Evolutionary conservation across 371 early-diverging fungal species (phyloP), one percentile per base, ranked within the genome.

Genomic region (Lichtheimia corymbifera): DNA sequence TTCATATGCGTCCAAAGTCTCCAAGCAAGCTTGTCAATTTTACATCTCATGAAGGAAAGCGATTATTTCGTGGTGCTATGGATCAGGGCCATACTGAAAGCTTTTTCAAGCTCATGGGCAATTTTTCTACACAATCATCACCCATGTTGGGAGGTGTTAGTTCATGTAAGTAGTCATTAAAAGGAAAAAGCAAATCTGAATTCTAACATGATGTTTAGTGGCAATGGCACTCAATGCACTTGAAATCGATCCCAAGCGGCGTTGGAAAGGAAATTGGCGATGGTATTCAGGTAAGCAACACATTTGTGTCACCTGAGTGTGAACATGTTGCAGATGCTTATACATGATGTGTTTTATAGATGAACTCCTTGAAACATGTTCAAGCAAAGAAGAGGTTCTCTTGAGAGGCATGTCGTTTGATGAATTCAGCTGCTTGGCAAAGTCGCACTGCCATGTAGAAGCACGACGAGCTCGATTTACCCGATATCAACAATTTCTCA

Each of bases 261-360:
- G 75, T 14, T 95, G 97, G 95, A 94, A 96, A 74, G 95, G 97
- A 11, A 90, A 90, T 17, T 95, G 95, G 95, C 79, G 96, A 30
- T 96, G 92, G 93, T 82, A 72, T 59, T 75, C 76, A 45, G 60
- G 70, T 61, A 67, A 62, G 63, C 57, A 27, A n/a, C n/a, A 15
- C n/a, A 52, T 42, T 55, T 14, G 27, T 17, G 63, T 30, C 45
- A 17, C 59, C 11, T 11, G 47, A 24, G 51, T 27, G 20, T 50
- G 22, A 22, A 40, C 13, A 15, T 41, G 18, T 27, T 17, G 24
- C 20, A 43, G 43, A 22, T 53, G n/a, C 44, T 18, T 14, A 14
- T 47, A 24, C 11, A 20, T 18, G 35, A 2, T 22, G 22, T 22
- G 12, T 50, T 47, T 35, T 28, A 41, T 42, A 45, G 93, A 92